These are phyloP conservation scores for Cairneyella variabilis DNA, from an alignment of 495 filamentous ascomycete species.

Conservation along the genomic window DNA sequence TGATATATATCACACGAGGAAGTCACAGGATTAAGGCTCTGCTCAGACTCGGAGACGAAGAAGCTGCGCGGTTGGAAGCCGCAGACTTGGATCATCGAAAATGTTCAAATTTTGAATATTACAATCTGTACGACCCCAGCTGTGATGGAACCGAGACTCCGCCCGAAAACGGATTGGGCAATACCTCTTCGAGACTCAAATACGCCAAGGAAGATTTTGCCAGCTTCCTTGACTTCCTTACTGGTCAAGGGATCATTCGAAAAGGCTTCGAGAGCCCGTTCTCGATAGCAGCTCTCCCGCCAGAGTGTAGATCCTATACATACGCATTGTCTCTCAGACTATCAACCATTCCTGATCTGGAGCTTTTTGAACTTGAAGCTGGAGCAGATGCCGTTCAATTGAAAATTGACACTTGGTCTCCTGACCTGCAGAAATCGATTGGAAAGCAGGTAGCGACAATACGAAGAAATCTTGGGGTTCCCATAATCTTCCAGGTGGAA, in stretches of 20 bases:
- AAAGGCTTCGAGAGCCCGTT: slow-evolving; percentile 67
- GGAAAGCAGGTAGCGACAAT: slow-evolving; percentile 43
- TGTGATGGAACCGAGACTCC: slow-evolving; percentile 30
- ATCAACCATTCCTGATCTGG: slow-evolving; percentile 46
- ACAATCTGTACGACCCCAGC: slow-evolving; percentile 58
- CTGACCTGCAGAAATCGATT: slow-evolving; percentile 40
- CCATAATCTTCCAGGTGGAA: slow-evolving; percentile 68
- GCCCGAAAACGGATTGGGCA: slow-evolving; percentile 32
- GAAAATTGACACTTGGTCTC: slow-evolving; percentile 59
- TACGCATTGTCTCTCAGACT: slow-evolving; percentile 62
- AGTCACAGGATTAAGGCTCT: slow-evolving; percentile 61
- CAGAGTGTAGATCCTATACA: slow-evolving; percentile 61
- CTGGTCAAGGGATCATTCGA: slow-evolving; percentile 48
- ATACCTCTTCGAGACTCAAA: slow-evolving; percentile 63
- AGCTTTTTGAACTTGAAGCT: slow-evolving; percentile 62
- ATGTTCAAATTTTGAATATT: slow-evolving; percentile 78
- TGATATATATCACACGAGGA: slow-evolving; percentile 71
- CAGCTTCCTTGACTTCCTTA: slow-evolving; percentile 63
- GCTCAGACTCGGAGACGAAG: slow-evolving; percentile 55
- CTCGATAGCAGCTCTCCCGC: slow-evolving; percentile 63
- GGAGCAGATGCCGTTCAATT: slow-evolving; percentile 71
- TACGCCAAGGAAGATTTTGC: slow-evolving; percentile 72
- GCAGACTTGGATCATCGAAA: slow-evolving; percentile 51
- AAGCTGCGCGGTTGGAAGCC: slow-evolving; percentile 47
- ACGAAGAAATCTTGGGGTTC: slow-evolving; percentile 56